phyloP scores from a whole-genome alignment of 345 rosid species.

The Firmiana major region DNA sequence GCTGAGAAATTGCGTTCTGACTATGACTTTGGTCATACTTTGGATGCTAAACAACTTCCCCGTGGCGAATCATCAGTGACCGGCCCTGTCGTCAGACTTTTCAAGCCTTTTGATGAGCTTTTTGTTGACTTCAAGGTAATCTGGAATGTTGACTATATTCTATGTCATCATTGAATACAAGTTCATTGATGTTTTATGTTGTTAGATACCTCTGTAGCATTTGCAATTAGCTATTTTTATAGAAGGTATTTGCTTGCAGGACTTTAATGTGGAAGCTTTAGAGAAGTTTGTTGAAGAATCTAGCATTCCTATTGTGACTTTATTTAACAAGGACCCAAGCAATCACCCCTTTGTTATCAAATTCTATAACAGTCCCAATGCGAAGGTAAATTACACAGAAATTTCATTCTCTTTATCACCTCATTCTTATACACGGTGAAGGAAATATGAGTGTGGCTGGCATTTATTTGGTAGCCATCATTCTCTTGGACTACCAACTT shows the following conservation, averaged over 20 bases:
- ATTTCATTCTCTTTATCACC: not conserved
- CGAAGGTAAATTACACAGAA: constrained; percentile 48
- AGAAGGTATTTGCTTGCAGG: constrained; percentile 42
- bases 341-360: constrained; percentile 77
- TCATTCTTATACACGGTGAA: not conserved
- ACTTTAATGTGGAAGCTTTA: constrained; percentile 62
- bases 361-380: constrained; percentile 64
- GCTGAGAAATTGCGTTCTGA: constrained; percentile 88
- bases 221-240: not conserved
- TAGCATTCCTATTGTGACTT: constrained; percentile 65
- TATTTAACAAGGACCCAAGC: constrained; percentile 66
- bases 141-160: not conserved
- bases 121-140: constrained; percentile 76
- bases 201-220: not conserved
- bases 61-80: constrained; percentile 76
- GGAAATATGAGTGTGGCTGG: not conserved
- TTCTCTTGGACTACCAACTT: not conserved
- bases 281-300: constrained; percentile 80
- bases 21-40: constrained; percentile 81
- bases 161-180: not conserved
- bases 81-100: constrained; percentile 87
- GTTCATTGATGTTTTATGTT: not conserved
- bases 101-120: constrained; percentile 95
- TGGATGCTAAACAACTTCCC: constrained; percentile 85
- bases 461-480: not conserved